Conservation (phyloP, 176 grass and related monocot species). For the Triticum urartu region DNA sequence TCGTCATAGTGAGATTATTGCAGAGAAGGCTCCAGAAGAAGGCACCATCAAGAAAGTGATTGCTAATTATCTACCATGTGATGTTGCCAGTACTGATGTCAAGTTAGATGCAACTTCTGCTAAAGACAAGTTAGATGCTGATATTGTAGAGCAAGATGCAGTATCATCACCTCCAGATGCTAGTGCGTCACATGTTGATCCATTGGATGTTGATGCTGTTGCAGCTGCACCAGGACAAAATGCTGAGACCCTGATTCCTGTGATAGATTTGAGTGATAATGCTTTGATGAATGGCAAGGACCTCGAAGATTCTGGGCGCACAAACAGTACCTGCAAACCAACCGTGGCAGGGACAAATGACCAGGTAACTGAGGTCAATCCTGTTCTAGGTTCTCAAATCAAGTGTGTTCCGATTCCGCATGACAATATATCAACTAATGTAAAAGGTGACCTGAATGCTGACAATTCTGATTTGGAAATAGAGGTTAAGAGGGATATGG, state of each 20-base stretch:
- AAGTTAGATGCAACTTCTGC: slow-evolving; percentile 26
- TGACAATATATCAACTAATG: slow-evolving; percentile 55
- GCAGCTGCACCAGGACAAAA: neutral
- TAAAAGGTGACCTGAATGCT: slow-evolving; percentile 69
- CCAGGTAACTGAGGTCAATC: slow-evolving; percentile 66
- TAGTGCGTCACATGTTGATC: neutral
- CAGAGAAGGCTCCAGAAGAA: slow-evolving; percentile 21
- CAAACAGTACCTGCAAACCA: slow-evolving; percentile 5
- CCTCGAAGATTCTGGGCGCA: neutral
- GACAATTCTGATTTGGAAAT: slow-evolving; percentile 75
- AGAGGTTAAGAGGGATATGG: slow-evolving; percentile 71
- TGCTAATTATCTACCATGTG: slow-evolving; percentile 4
- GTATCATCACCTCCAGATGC: neutral
- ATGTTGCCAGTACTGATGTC: neutral
- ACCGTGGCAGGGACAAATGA: slow-evolving; percentile 27
- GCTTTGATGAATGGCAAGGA: neutral
- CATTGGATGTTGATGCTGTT: slow-evolving; percentile 8
- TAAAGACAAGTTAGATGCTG: slow-evolving; percentile 14
- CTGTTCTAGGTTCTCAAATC: slow-evolving; percentile 58
- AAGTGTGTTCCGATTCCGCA: slow-evolving; percentile 61
- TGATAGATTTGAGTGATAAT: slow-evolving; percentile 22
- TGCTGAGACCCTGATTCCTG: slow-evolving; percentile 21
- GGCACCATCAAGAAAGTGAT: slow-evolving; percentile 9
- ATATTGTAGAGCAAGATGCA: slow-evolving; percentile 12
- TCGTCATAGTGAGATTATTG: neutral